Percentiles rank a stretch among this genome's conserved stretches.
These are phyloP conservation scores for Colletotrichum agaves DNA, from an alignment of 2,329 filamentous ascomycete genomes.

Conservation along the genomic window DNA sequence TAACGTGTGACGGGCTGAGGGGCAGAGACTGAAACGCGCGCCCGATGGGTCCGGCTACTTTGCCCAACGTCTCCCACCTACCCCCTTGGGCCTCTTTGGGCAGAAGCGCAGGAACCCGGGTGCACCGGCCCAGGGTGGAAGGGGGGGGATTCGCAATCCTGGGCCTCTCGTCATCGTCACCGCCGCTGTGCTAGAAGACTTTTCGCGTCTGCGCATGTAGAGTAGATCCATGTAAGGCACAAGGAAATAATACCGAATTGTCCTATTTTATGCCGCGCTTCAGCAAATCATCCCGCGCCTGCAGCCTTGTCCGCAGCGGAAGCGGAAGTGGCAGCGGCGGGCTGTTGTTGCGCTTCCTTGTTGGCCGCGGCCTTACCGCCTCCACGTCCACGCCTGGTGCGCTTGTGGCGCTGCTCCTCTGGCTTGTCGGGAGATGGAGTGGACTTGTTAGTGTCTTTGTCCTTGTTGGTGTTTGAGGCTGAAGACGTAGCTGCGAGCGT, in stretches of 20 bases:
- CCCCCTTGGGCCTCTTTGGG: background rate
- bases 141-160: background rate
- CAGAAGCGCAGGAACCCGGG: slow-evolving; percentile 12
- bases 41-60: background rate
- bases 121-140: no score
- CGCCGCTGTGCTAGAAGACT: background rate
- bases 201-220: background rate
- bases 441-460: slow-evolving; percentile 19
- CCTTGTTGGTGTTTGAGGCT: slow-evolving; percentile 1
- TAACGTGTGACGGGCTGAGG: background rate
- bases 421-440: slow-evolving; percentile 36
- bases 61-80: background rate
- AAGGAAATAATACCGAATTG: slow-evolving; percentile 1
- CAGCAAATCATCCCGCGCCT: slow-evolving; percentile 33
- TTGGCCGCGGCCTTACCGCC: slow-evolving; percentile 37
- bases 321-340: slow-evolving; percentile 4
- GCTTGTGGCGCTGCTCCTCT: slow-evolving; percentile 40
- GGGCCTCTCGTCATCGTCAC: background rate
- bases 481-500: slow-evolving; percentile 15
- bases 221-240: slow-evolving; percentile 20
- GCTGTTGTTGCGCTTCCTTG: slow-evolving; percentile 28
- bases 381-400: slow-evolving; percentile 42
- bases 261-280: background rate
- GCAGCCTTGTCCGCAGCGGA: slow-evolving; percentile 22
- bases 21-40: background rate